A percentile compares a stretch with the other conserved stretches of the same genome.
These are phyloP conservation scores for Meripilus lineatus DNA, from an alignment of 1,284 basidiomycete species.

Conservation along the genomic window DNA sequence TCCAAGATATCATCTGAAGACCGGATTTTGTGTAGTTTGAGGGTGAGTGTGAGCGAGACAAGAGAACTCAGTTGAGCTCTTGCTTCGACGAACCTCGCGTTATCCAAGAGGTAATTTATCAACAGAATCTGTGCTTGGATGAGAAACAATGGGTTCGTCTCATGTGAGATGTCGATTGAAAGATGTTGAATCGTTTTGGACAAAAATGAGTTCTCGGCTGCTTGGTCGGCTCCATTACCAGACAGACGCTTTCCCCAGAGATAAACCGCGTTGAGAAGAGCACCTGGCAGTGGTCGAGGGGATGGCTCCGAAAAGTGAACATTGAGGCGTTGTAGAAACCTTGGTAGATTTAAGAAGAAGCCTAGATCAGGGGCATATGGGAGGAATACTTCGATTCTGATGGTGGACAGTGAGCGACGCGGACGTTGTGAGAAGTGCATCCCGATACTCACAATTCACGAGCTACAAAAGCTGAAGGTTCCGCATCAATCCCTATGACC, in stretches of 20 bases:
- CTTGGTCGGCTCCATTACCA: constrained; percentile 13
- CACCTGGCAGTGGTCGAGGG: constrained; percentile 14
- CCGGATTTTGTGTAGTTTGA: constrained; percentile 31
- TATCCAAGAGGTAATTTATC: constrained; percentile 45
- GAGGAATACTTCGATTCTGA: constrained; percentile 32
- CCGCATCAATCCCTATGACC: too few species aligned
- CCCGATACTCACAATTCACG: constrained; percentile 17
- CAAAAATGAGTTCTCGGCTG: constrained; percentile 25
- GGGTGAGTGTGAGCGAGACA: constrained; percentile 30
- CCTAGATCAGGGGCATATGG: constrained; percentile 30
- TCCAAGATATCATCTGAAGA: constrained; percentile 10
- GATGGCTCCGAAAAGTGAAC: constrained; percentile 18
- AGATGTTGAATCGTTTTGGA: constrained; percentile 24
- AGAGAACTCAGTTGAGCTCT: constrained; percentile 38
- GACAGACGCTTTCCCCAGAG: constrained; percentile 26
- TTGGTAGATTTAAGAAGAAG: constrained; percentile 32
- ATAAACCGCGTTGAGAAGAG: constrained; percentile 23
- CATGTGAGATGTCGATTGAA: constrained; percentile 8
- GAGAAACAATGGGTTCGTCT: constrained; percentile 31
- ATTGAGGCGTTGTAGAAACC: constrained; percentile 21
- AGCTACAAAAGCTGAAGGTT: constrained; percentile 11
- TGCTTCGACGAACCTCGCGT: constrained; percentile 37
- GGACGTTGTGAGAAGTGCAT: background rate
- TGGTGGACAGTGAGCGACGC: background rate
- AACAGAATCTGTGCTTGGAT: constrained; percentile 49